phyloP scores from a whole-genome alignment of 768 basidiomycete species.

The Boletus barrowsii region DNA sequence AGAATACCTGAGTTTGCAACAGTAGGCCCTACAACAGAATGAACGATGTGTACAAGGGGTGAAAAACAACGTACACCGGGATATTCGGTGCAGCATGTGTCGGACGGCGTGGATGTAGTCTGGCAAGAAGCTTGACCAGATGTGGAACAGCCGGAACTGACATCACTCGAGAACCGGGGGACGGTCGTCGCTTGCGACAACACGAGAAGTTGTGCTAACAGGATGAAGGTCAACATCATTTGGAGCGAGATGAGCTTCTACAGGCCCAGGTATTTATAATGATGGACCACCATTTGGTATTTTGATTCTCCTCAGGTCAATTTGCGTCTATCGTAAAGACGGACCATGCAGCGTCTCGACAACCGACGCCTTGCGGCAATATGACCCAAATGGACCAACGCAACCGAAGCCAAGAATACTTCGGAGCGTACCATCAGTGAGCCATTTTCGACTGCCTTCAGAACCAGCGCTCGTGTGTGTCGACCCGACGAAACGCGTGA shows the following conservation, averaged over 20 bases:
- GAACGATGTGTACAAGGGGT: too few species aligned
- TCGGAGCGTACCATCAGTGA: too few species aligned
- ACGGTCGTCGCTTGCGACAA: constrained; percentile 11
- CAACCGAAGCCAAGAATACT: too few species aligned
- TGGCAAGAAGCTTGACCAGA: constrained; percentile 52
- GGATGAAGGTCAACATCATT: constrained; percentile 16
- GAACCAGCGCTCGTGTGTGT: too few species aligned
- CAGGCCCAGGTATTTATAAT: constrained; percentile 14
- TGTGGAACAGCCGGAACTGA: constrained; percentile 43
- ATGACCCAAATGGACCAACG: too few species aligned
- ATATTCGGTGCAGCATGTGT: constrained; percentile 63
- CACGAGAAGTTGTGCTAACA: constrained; percentile 20
- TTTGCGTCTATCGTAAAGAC: too few species aligned
- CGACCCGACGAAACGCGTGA: too few species aligned
- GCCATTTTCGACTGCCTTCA: too few species aligned
- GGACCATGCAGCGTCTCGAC: too few species aligned
- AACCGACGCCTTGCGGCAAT: too few species aligned
- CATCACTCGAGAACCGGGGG: constrained; percentile 29
- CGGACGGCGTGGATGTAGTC: constrained; percentile 38
- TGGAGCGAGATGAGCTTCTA: background rate
- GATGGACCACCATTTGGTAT: background rate
- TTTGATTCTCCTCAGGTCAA: background rate
- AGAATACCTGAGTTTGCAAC: too few species aligned
- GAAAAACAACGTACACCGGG: constrained; percentile 49
- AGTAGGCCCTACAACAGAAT: too few species aligned